Evolutionary conservation across 495 filamentous ascomycete genomes (phyloP).

Genomic region (Penicillium robsamsonii): DNA sequence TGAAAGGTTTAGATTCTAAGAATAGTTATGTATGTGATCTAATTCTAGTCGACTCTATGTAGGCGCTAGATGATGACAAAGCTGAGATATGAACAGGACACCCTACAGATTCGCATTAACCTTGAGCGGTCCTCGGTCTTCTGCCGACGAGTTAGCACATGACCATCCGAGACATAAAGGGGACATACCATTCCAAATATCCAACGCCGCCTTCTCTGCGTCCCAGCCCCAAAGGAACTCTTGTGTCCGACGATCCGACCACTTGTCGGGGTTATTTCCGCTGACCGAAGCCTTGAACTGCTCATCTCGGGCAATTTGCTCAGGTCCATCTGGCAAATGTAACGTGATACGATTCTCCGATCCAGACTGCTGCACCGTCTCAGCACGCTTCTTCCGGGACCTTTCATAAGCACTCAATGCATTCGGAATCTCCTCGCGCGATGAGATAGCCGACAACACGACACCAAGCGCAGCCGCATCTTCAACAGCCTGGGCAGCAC

Average conservation of each 20-base stretch:
- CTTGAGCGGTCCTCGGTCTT: slow-evolving; percentile 3
- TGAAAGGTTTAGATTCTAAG: not conserved
- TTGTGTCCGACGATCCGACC: slow-evolving; percentile 50
- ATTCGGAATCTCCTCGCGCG: slow-evolving; percentile 36
- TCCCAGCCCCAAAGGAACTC: slow-evolving; percentile 50
- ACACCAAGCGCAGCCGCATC: slow-evolving; percentile 54
- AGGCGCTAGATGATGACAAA: slow-evolving; percentile 1
- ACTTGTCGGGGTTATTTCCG: slow-evolving; percentile 45
- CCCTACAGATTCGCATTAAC: slow-evolving; percentile 16
- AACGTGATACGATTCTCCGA: slow-evolving; percentile 49
- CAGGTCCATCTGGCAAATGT: slow-evolving; percentile 53
- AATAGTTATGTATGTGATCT: not conserved
- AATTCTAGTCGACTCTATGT: not conserved
- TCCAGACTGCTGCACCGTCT: slow-evolving; percentile 51
- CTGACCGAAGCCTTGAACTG: slow-evolving; percentile 37
- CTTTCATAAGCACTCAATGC: slow-evolving; percentile 48
- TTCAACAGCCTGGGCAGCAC: slow-evolving; percentile 53
- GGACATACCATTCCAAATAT: slow-evolving; percentile 41
- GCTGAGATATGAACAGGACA: not conserved
- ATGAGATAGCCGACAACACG: slow-evolving; percentile 42
- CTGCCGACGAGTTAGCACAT: slow-evolving; percentile 10
- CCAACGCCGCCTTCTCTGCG: slow-evolving; percentile 43
- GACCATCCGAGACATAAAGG: not conserved
- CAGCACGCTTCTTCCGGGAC: slow-evolving; percentile 50
- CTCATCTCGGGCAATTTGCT: slow-evolving; percentile 51